Evolutionary conservation across 23 red algal species (phyloP), one percentile per base, ranked within the genome.

Genomic region (Cyanidium caldarium): DNA sequence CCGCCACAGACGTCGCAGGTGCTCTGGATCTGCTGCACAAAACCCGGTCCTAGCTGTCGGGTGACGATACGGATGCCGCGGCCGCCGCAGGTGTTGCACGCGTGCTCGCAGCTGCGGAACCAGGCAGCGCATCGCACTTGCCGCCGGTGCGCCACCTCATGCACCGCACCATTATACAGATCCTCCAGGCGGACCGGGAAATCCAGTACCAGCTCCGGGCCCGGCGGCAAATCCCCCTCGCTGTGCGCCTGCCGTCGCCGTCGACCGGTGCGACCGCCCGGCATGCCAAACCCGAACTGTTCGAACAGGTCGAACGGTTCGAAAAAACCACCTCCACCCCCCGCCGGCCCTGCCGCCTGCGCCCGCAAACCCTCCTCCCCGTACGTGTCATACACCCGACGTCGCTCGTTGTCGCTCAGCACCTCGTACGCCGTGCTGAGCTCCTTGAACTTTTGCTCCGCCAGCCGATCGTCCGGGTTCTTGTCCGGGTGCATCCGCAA

Each of bases 361-460:
- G 65, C 31, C 68, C 45, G 51, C 10, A 98, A 43, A 23, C 92
- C 92, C 46, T 87, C 92, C 39, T 86, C 84, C 10, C 92, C 92
- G 57, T 75, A 88, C 37, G 21, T 69, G 40, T 98, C 92, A 42
- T 98, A 98, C 42, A 70, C 68, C 26, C 72, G 16, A 38, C 92
- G 92, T 46, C 85, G 88, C 16, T 42, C 65, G 10, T 76, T 38
- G 38, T 88, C 80, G 21, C 39, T 66, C 7, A 98, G 46, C 20
- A 98, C 76, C 58, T 98, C 89, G 46, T 94, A 94, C 17, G 89
- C 89, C 40, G 70, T 77, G 34, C 73, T 85, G 0, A 94, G 38
- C 46, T 94, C 82, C 23, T 77, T 72, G 42, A 80, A 94, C 39
- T 36, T 67, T 46, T 83, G 65, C 38, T 86, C 74, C 14, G 82